Conservation (phyloP, 352 stramenopile species). For the Pythium aristosporum region DNA sequence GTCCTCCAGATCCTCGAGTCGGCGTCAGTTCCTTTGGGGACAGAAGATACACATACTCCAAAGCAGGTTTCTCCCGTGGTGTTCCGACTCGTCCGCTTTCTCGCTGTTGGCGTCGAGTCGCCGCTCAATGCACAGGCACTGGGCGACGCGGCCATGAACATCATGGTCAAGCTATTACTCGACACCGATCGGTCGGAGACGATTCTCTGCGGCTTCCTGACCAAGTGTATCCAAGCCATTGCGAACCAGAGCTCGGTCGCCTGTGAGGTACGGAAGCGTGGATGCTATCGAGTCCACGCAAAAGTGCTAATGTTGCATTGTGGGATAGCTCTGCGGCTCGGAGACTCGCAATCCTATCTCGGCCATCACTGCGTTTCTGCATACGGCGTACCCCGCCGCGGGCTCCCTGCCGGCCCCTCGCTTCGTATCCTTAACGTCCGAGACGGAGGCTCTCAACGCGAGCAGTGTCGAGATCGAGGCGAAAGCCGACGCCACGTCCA, state of each 20-base stretch:
- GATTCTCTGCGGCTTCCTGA: constrained; percentile 43
- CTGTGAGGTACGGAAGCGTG: constrained; percentile 36
- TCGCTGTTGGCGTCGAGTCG: constrained; percentile 41
- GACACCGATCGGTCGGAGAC: constrained; percentile 25
- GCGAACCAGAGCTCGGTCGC: constrained; percentile 32
- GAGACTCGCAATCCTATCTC: constrained; percentile 32
- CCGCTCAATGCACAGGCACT: constrained; percentile 41
- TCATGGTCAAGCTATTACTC: constrained; percentile 40
- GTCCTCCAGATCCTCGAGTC: constrained; percentile 40
- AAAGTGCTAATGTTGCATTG: neutral
- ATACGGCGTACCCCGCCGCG: constrained; percentile 8
- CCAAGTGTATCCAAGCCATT: constrained; percentile 45
- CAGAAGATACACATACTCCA: neutral
- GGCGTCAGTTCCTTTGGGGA: constrained; percentile 1
- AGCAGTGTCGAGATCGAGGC: constrained; percentile 10
- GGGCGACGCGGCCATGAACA: constrained; percentile 32
- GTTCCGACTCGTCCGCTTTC: constrained; percentile 57
- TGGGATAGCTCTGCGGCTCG: constrained; percentile 37
- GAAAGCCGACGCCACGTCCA: neutral
- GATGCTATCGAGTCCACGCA: neutral
- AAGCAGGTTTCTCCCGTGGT: constrained; percentile 18
- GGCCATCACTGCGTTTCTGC: constrained; percentile 37
- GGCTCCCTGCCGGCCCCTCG: constrained; percentile 3
- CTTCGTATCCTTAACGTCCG: constrained; percentile 10
- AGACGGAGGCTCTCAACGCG: constrained; percentile 7